Evolutionary conservation across 176 grass and related monocot genomes (phyloP).

Genomic region (Zea luxurians): DNA sequence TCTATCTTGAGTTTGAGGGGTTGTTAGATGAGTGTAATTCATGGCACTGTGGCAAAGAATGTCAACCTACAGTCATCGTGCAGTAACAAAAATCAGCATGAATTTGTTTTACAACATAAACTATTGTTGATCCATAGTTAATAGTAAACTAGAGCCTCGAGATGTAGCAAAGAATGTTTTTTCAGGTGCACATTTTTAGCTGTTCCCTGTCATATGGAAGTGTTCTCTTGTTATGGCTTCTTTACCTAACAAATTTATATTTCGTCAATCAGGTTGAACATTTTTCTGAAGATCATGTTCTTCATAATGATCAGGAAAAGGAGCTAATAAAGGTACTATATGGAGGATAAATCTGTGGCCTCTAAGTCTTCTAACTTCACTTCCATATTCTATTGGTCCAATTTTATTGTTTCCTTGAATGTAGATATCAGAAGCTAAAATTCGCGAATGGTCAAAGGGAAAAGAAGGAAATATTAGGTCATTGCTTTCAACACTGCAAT

Average conservation of each 20-base stretch:
- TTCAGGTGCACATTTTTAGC: neutral
- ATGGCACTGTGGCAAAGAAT: neutral
- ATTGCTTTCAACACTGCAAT: conserved; percentile 89
- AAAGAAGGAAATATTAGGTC: conserved; percentile 99
- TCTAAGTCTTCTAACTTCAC: conserved; percentile 26
- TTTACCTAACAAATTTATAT: conserved; percentile 17
- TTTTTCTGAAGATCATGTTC: conserved; percentile 49
- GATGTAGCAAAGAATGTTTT: neutral
- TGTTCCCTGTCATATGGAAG: conserved; percentile 15
- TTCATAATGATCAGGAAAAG: conserved; percentile 41
- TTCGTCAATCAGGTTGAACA: conserved; percentile 69
- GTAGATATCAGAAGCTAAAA: conserved; percentile 76
- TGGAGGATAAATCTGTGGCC: neutral
- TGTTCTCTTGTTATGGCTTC: conserved; percentile 14
- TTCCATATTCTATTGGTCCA: conserved; percentile 12
- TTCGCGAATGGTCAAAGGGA: conserved; percentile 84
- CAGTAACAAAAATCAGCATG: neutral
- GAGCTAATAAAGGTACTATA: conserved; percentile 76
- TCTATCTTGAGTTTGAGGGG: no score
- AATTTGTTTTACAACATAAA: neutral
- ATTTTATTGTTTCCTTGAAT: conserved; percentile 35
- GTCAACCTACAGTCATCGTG: neutral
- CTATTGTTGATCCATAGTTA: neutral
- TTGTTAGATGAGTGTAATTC: no score
- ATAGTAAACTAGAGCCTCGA: conserved; percentile 4